Conservation (phyloP, 495 filamentous ascomycete species). For the Choiromyces venosus region DNA sequence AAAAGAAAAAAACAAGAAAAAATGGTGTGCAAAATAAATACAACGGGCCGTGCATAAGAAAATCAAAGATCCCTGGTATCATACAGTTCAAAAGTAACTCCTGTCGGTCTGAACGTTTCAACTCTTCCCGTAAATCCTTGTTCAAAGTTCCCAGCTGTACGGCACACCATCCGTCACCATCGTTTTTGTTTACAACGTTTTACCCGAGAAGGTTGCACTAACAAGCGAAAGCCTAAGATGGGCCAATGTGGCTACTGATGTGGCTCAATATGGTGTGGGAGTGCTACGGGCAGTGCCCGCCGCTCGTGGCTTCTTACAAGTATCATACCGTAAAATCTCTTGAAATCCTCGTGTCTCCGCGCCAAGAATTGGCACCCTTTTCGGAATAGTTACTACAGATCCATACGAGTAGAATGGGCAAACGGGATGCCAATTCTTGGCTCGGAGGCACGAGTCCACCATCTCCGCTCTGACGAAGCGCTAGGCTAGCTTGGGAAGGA, state of each 20-base stretch:
- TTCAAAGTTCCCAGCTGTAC: neutral
- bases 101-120: neutral
- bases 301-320: neutral
- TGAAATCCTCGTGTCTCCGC: too few relatives aligned
- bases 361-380: too few relatives aligned
- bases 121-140: neutral
- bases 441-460: too few relatives aligned
- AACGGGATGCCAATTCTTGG: too few relatives aligned
- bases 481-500: too few relatives aligned
- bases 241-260: neutral
- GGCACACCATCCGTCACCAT: neutral
- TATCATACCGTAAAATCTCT: too few relatives aligned
- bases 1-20: neutral
- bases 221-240: neutral
- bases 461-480: too few relatives aligned
- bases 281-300: slow-evolving; percentile 1
- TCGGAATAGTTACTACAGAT: too few relatives aligned
- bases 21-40: neutral
- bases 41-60: neutral
- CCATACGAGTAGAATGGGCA: too few relatives aligned
- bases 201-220: neutral
- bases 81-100: neutral
- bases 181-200: neutral
- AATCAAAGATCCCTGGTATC: neutral
- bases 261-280: neutral